Evolutionary conservation across 73 alveolate species (phyloP).

Genomic region (Urostyla sp.): DNA sequence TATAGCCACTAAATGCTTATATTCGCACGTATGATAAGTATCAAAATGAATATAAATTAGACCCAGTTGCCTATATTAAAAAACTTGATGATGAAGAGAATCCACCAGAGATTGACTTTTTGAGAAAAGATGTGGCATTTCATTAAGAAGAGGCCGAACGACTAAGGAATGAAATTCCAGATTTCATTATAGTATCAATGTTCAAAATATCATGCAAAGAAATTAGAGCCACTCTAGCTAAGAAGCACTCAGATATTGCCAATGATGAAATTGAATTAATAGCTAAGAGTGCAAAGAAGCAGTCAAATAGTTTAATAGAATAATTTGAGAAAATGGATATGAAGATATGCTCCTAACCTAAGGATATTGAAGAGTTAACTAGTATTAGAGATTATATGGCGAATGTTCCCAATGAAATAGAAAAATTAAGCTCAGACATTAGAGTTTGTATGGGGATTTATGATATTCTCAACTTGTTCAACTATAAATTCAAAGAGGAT

Average conservation of each 20-base stretch:
- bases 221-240: conserved; percentile 88
- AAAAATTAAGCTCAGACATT: conserved; percentile 56
- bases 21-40: conserved; percentile 78
- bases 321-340: conserved; percentile 68
- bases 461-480: conserved; percentile 56
- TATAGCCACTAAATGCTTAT: conserved; percentile 86
- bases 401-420: conserved; percentile 62
- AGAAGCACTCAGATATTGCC: conserved; percentile 87
- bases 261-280: conserved; percentile 84
- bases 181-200: conserved; percentile 85
- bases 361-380: conserved; percentile 81
- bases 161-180: conserved; percentile 84
- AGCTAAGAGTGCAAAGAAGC: conserved; percentile 59
- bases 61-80: conserved; percentile 68
- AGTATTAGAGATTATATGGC: conserved; percentile 80
- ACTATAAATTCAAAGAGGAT: conserved; percentile 67
- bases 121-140: conserved; percentile 76
- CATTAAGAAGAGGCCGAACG: conserved; percentile 84
- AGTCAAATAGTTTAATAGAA: conserved; percentile 58
- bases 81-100: conserved; percentile 80
- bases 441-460: conserved; percentile 40
- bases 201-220: conserved; percentile 94
- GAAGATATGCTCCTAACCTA: conserved; percentile 75
- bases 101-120: conserved; percentile 82
- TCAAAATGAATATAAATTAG: conserved; percentile 83